Conservation (phyloP, 2,329 filamentous ascomycete genomes). For the Ophiostoma ulmi region DNA sequence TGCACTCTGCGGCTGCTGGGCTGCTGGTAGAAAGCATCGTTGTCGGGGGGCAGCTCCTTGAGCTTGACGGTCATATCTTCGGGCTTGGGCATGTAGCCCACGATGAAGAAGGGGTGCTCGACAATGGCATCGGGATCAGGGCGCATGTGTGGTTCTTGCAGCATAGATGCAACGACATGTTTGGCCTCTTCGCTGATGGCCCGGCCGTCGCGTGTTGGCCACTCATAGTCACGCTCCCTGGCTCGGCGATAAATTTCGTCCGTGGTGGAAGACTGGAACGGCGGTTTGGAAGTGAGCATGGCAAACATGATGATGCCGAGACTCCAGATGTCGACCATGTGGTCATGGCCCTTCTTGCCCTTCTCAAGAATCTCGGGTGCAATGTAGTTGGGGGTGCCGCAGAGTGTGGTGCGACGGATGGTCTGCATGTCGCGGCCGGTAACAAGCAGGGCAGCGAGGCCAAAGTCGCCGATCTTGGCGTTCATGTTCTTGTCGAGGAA, state of each 20-base stretch:
- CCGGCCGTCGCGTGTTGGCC: slow-evolving; percentile 64
- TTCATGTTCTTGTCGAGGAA: slow-evolving; percentile 95
- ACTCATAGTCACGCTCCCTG: slow-evolving; percentile 69
- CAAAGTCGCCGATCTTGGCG: slow-evolving; percentile 96
- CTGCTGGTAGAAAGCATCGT: slow-evolving; percentile 52
- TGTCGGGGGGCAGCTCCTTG: slow-evolving; percentile 53
- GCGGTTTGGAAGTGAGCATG: slow-evolving; percentile 92
- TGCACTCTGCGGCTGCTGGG: slow-evolving; percentile 44
- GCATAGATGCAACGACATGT: slow-evolving; percentile 69
- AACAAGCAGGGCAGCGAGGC: slow-evolving; percentile 82
- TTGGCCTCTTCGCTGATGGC: slow-evolving; percentile 71
- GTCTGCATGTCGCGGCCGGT: slow-evolving; percentile 86
- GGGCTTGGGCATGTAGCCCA: slow-evolving; percentile 64
- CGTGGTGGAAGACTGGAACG: slow-evolving; percentile 87
- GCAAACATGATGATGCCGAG: slow-evolving; percentile 98
- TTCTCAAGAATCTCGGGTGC: slow-evolving; percentile 94
- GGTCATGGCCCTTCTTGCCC: slow-evolving; percentile 88
- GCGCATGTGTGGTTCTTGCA: slow-evolving; percentile 68
- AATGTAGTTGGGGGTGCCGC: slow-evolving; percentile 97
- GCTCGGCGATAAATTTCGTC: slow-evolving; percentile 78
- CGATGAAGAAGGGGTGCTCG: slow-evolving; percentile 72
- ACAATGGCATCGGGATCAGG: slow-evolving; percentile 74
- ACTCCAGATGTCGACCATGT: slow-evolving; percentile 98
- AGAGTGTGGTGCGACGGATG: slow-evolving; percentile 82
- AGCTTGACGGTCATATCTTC: slow-evolving; percentile 55